Evolutionary conservation across 1,284 basidiomycete genomes (phyloP), one percentile per base, ranked within the genome.

Genomic region (Naganishia sp.): DNA sequence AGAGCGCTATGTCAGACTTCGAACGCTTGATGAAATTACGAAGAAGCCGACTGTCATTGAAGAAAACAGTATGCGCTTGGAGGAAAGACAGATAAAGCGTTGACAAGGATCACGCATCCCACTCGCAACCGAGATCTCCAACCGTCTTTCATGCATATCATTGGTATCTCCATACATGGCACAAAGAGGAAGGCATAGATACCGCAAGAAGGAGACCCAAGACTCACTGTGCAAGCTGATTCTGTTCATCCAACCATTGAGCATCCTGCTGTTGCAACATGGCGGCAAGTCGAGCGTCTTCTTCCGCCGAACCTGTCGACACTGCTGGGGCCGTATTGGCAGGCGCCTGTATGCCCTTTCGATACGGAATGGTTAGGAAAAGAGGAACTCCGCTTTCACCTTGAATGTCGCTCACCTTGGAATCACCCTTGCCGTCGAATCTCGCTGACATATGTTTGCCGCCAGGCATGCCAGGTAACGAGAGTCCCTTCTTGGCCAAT

Each of bases 351-450:
- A 16, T 28, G 39, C 25, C 16, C 25, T 33, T 9, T n/a, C 15
- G 21, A 61, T 16, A 42, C 33, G 11, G 53, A 3, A 23, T 28
- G 28, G 36, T 45, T 1, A 28, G 39, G 15, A 46, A 42, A 4
- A 31, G 23, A 45, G 45, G 52, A 16, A 52, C 0, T 39, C 36
- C 2, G 36, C 7, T 13, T 39, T 13, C 3, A 9, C 36, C 13
- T 39, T 39, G 36, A 4, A 13, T 28, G 36, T 13, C 16, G 59
- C 64, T 44, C 42, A 65, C 64, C 54, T 53, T 45, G 57, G 70
- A 71, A 21, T 82, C 88, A 25, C 93, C 89, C 75, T 88, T 90
- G 45, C 85, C 86, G 75, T 98, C 94, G 71, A 98, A 98, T 6
- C 95, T 78, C 6, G 49, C 66, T 11, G 52, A 36, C 31, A 55